A percentile compares a stretch with the other conserved stretches of the same genome.
phyloP scores from a whole-genome alignment of 208 protist species.

The Trypanosoma lewisi region DNA sequence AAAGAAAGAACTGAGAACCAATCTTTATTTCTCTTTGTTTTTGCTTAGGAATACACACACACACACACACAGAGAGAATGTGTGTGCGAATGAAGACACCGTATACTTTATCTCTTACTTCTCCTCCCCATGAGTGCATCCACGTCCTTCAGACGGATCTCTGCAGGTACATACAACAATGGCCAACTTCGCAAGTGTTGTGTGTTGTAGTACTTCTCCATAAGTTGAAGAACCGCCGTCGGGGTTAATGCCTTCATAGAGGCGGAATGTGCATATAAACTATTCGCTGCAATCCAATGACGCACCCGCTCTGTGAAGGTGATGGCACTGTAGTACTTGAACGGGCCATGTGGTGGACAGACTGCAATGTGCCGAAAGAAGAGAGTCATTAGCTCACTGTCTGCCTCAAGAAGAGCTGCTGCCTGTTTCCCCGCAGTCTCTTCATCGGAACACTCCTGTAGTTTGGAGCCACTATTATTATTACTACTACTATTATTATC shows the following conservation, averaged over 20 bases:
- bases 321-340: slow-evolving; percentile 64
- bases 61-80: slow-evolving; percentile 9
- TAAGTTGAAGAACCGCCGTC: slow-evolving; percentile 52
- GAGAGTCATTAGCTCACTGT: slow-evolving; percentile 68
- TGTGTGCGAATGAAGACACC: too few species aligned
- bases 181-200: slow-evolving; percentile 63
- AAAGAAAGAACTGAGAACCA: too few species aligned
- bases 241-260: slow-evolving; percentile 37
- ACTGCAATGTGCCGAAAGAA: slow-evolving; percentile 68
- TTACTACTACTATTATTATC: too few species aligned
- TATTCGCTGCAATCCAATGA: slow-evolving; percentile 10
- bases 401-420: slow-evolving; percentile 34
- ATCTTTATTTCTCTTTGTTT: too few species aligned
- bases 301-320: slow-evolving; percentile 64
- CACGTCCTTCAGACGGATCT: slow-evolving; percentile 62
- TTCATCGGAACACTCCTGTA: slow-evolving; percentile 1
- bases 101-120: neutral
- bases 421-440: slow-evolving; percentile 16
- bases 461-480: neutral
- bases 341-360: slow-evolving; percentile 71
- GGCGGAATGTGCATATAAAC: neutral
- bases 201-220: slow-evolving; percentile 63
- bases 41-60: too few species aligned
- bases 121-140: slow-evolving; percentile 23
- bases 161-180: slow-evolving; percentile 72